Conservation (phyloP, 768 basidiomycete species). For the Coprinellus aureogranulatus region DNA sequence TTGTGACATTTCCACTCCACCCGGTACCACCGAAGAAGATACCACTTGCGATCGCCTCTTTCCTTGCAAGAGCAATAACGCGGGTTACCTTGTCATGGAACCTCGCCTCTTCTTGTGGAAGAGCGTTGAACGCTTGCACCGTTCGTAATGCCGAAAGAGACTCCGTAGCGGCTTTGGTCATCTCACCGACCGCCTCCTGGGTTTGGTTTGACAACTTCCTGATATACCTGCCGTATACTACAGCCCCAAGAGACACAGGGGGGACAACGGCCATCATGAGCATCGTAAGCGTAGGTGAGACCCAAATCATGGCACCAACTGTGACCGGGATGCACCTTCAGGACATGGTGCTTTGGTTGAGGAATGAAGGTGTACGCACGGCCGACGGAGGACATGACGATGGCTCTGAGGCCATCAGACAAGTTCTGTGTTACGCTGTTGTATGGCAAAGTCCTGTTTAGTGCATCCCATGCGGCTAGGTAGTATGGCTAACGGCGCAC, state of each 20-base stretch:
- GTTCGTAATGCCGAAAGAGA: slow-evolving; percentile 84
- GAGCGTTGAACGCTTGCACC: slow-evolving; percentile 88
- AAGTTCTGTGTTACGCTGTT: slow-evolving; percentile 74
- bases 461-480: too few relatives aligned
- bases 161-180: slow-evolving; percentile 92
- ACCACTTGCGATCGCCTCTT: slow-evolving; percentile 86
- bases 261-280: slow-evolving; percentile 93
- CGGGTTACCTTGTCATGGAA: slow-evolving; percentile 65
- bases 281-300: slow-evolving; percentile 82
- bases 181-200: slow-evolving; percentile 93
- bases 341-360: not conserved
- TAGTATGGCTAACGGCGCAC: too few relatives aligned
- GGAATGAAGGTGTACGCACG: slow-evolving; percentile 46
- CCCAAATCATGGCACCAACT: slow-evolving; percentile 95
- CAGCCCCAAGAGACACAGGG: slow-evolving; percentile 80
- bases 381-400: slow-evolving; percentile 93
- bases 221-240: slow-evolving; percentile 93
- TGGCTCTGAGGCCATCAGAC: slow-evolving; percentile 75
- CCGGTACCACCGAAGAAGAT: slow-evolving; percentile 92
- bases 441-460: slow-evolving; percentile 3
- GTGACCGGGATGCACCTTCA: too few relatives aligned
- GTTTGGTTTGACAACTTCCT: slow-evolving; percentile 88
- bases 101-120: slow-evolving; percentile 69
- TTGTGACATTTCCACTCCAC: slow-evolving; percentile 90
- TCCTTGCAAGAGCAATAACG: slow-evolving; percentile 74